Base-by-base conservation (phyloP, 805 yeast genomes). In the Yarrowia alimentaria region DNA sequence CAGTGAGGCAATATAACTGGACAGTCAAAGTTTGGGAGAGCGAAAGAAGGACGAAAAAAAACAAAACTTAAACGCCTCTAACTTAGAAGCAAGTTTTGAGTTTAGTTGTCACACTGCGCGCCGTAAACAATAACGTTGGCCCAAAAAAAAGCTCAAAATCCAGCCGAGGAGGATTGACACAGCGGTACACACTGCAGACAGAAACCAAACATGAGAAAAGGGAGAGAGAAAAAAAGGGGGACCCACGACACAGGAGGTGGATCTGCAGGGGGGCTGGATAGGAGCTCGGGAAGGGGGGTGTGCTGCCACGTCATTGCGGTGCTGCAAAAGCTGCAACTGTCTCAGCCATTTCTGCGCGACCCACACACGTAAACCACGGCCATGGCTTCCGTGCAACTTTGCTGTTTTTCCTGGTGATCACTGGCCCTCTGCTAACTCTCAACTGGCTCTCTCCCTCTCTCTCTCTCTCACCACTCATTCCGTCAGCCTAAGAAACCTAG, bases 1-100 rank as follows among this genome's bases (percentile, higher is more conserved):
- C 12, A 12, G 47, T 40, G 47, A 40, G 47, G 47, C 47, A 40
- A 40, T 40, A 40, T 40, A 40, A 40, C 47, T 40, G 47, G 24
- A 20, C 25, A 5, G 26, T 24, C 47, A 28, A 40, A 28, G 47
- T 40, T 40, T 40, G 47, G 47, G 47, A 28, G 14, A 28, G n/a
- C n/a, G 47, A 40, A 40, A 40, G 33, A 28, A 14, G 47, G 25
- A 28, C 47, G 33, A 25, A 38, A 40, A 14, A 16, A 22, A 16
- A 18, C 33, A 17, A 40, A 40, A 40, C 43, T 25, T 18, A 6
- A 37, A 11, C 16, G 17, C 43, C 12, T 17, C 17, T 37, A 37
- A 37, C 43, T 18, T n/a, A 30, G 24, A 37, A 17, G 3, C 8
- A 14, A 3, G 14, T 11, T 14, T 4, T 22, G 43, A 37, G 43